Base-by-base conservation (phyloP, 129 eudicot species). In the Flaveria sonorensis region DNA sequence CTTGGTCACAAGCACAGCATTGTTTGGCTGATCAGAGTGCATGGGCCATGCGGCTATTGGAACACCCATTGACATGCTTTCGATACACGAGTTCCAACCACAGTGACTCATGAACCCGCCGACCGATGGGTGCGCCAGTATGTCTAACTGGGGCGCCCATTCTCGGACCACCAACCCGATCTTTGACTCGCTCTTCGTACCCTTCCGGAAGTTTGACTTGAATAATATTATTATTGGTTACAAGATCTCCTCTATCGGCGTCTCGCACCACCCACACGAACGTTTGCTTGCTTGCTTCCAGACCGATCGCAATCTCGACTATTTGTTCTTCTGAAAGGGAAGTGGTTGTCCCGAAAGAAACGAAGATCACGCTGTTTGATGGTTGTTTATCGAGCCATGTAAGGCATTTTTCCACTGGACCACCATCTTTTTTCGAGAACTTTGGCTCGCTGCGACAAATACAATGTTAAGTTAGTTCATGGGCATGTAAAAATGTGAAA, bases 371-470 rank as follows among this genome's bases (percentile, higher is more conserved):
- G 0, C 87, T 81, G 3, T 77, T 74, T 1, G 81, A 30, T 1
- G 52, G 21, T 65, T 88, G 89, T 48, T 79, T 78, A 63, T 89
- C 91, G 18, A 89, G 92, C 96, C 96, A 89, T 11, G 74, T 77
- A 19, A 89, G 72, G 65, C 86, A 78, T 36, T 23, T 32, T 43
- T 81, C 78, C 3, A 18, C 72, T 7, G 42, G 26, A 5, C 16
- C 50, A 52, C 62, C 56, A 39, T 73, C 69, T 55, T 66, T 66
- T 66, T 51, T 42, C 28, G 16, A n/a, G 0, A 39, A 18, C 2
- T 39, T 66, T 36, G 71, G 18, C 8, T 12, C 71, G 9, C 71
- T 66, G n/a, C 23, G 39, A 66, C 51, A 18, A 39, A 66, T 66
- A 39, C 69, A 30, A 63, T 14, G 18, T 15, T 28, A 36, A 11